Evolutionary conservation across 2,329 filamentous ascomycete species (phyloP).

Genomic region (Cordyceps tenuipes): DNA sequence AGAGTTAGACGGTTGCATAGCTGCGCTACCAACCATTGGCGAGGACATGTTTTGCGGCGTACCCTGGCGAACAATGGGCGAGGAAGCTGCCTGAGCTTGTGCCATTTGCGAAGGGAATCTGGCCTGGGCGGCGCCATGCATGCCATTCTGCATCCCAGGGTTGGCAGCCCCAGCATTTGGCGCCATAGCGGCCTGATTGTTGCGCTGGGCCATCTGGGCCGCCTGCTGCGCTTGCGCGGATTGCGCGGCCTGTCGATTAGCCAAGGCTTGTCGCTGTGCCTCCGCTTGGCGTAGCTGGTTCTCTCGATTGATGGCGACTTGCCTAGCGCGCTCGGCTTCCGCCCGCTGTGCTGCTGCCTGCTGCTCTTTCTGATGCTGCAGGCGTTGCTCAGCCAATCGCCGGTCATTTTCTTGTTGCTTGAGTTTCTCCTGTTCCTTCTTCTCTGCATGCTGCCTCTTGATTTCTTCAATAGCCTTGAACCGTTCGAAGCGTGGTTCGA

Average conservation of each 20-base stretch:
- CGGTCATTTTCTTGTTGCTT: constrained; percentile 54
- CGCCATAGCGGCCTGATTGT: constrained; percentile 30
- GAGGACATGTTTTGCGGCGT: constrained; percentile 59
- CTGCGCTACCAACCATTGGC: constrained; percentile 52
- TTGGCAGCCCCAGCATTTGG: constrained; percentile 27
- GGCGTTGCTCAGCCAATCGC: constrained; percentile 38
- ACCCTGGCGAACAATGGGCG: constrained; percentile 56
- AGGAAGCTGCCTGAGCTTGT: constrained; percentile 52
- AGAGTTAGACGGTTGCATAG: constrained; percentile 59
- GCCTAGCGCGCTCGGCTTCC: constrained; percentile 33
- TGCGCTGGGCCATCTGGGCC: constrained; percentile 24
- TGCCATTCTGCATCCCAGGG: constrained; percentile 26
- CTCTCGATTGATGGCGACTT: constrained; percentile 27
- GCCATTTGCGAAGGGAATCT: constrained; percentile 49
- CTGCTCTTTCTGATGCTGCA: constrained; percentile 38
- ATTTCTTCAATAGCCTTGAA: constrained; percentile 91
- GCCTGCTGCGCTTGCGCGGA: constrained; percentile 16
- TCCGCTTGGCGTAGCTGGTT: constrained; percentile 30
- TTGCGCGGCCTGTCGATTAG: constrained; percentile 22
- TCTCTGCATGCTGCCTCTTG: constrained; percentile 66
- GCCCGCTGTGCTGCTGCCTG: constrained; percentile 34
- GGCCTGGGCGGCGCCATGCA: constrained; percentile 30
- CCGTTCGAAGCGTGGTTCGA: constrained; percentile 78
- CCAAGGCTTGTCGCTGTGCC: constrained; percentile 27
- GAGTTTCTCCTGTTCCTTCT: constrained; percentile 66